phyloP scores from a whole-genome alignment of 164 flowering plant species.

The Aristolochia californica region DNA sequence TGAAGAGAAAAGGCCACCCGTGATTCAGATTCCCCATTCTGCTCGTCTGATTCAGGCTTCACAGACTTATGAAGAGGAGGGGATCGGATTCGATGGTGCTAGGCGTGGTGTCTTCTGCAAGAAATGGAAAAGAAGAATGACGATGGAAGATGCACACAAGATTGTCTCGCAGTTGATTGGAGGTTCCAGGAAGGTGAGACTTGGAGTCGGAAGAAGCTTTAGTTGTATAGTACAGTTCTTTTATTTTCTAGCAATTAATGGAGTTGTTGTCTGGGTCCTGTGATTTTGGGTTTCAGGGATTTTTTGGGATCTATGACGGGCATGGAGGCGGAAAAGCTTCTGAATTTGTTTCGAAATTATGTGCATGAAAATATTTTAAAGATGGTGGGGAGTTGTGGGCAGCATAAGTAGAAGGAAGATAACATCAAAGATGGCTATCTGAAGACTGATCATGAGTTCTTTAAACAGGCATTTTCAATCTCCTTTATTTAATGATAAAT shows the following conservation, averaged over 20 bases:
- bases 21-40: no score
- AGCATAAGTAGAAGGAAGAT: conserved; percentile 29
- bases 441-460: conserved; percentile 66
- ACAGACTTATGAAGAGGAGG: no score
- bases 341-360: conserved; percentile 66
- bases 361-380: conserved; percentile 46
- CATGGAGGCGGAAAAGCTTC: conserved; percentile 83
- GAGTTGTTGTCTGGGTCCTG: not conserved
- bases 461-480: conserved; percentile 36
- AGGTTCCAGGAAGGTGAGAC: not conserved
- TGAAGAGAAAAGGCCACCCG: no score
- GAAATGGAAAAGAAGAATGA: no score
- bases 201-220: no score
- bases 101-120: no score
- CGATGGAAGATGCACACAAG: no score
- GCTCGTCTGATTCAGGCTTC: no score
- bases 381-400: conserved; percentile 29
- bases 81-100: no score
- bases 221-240: not conserved
- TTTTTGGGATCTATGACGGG: conserved; percentile 87
- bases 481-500: not conserved
- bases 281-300: conserved; percentile 26
- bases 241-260: not conserved
- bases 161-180: no score
- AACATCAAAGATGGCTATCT: conserved; percentile 56